Percentiles rank a stretch among this genome's conserved stretches.
These are phyloP conservation scores for Entamoeba invadens DNA, from an alignment of 208 protist genomes.

Conservation along the genomic window DNA sequence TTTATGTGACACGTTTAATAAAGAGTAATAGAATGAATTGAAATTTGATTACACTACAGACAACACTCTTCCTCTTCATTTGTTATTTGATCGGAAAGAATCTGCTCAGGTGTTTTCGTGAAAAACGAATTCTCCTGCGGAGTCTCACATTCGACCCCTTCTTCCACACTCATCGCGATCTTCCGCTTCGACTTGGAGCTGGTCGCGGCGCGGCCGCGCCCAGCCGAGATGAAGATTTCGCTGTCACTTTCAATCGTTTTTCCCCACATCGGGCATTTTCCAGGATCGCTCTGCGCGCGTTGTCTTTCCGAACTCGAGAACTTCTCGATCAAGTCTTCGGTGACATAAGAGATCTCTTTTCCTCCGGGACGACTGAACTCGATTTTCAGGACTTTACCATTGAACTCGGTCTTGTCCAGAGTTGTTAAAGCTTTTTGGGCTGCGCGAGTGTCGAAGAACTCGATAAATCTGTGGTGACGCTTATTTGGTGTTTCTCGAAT, in stretches of 20 bases:
- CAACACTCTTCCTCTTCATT: too few species aligned
- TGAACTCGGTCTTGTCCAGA: conserved; percentile 45
- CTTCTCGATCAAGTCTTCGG: neutral
- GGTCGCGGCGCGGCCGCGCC: neutral
- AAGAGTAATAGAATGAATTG: too few species aligned
- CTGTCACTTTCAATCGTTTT: neutral
- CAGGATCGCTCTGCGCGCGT: neutral
- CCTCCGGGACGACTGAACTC: conserved; percentile 39
- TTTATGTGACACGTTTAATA: too few species aligned
- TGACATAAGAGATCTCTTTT: neutral
- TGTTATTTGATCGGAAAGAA: neutral
- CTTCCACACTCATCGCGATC: neutral
- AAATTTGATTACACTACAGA: too few species aligned
- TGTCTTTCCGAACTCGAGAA: neutral
- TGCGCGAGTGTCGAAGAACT: conserved; percentile 48
- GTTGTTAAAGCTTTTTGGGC: conserved; percentile 40
- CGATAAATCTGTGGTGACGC: conserved; percentile 49
- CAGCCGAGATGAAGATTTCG: neutral
- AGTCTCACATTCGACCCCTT: neutral
- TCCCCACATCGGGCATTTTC: neutral
- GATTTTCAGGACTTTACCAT: conserved; percentile 43
- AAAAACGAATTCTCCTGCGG: neutral
- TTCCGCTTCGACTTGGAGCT: neutral
- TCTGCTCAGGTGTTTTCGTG: neutral
- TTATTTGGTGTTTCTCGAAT: conserved; percentile 53